phyloP scores from a whole-genome alignment of 139 green algal genomes.

The Picochlorum sp. region DNA sequence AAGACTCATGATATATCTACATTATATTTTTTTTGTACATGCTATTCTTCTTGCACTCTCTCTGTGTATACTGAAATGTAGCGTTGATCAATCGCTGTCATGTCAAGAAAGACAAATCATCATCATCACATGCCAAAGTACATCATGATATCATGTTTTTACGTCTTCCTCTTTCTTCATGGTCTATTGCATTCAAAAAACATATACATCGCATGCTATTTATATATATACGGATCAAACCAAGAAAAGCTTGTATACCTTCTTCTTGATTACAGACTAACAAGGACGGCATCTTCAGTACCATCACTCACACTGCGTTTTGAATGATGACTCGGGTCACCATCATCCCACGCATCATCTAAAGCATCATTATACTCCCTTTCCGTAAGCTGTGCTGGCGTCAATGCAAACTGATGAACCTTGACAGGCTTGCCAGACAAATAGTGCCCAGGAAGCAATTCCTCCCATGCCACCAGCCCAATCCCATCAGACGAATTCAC shows the following conservation, averaged over 20 bases:
- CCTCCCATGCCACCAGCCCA: slow-evolving; percentile 33
- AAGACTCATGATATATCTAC: no score
- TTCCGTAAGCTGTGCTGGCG: slow-evolving; percentile 43
- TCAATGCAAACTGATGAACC: slow-evolving; percentile 66
- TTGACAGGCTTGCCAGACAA: slow-evolving; percentile 26
- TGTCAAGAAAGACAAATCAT: no score
- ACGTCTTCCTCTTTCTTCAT: no score
- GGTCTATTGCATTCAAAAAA: no score
- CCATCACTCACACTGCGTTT: not conserved
- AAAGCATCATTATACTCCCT: slow-evolving; percentile 13
- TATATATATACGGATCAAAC: no score
- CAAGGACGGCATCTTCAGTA: not conserved
- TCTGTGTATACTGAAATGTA: no score
- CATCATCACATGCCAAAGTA: no score
- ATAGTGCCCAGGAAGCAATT: slow-evolving; percentile 62
- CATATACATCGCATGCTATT: no score
- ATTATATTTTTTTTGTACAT: not conserved
- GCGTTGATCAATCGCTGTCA: no score
- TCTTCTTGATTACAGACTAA: no score
- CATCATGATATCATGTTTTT: no score
- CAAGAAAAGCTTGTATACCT: no score
- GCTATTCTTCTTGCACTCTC: not conserved
- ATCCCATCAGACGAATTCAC: slow-evolving; percentile 12
- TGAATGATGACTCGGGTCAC: slow-evolving; percentile 1
- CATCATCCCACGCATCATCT: slow-evolving; percentile 29